Base-by-base conservation (phyloP, 306 rosid species). In the Quercus suber region DNA sequence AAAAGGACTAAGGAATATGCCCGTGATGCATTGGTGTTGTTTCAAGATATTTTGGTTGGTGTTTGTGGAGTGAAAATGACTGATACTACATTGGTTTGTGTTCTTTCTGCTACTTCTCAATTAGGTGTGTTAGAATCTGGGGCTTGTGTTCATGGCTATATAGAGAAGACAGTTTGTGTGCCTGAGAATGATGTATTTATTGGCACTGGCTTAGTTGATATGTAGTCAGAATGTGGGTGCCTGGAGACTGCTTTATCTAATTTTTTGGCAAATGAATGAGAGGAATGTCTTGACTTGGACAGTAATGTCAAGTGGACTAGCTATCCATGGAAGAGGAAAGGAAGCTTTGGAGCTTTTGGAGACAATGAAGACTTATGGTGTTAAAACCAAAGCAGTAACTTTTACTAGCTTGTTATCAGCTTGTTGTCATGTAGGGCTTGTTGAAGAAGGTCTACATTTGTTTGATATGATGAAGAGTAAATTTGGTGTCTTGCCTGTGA, bases 151-250 rank as follows among this genome's bases (percentile, higher is more conserved):
- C 98, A 93, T 70, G 97, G 91, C 11, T 87, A 89, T 84, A 79
- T 82, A 1, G 86, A 77, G 84, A 93, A 93, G 79, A 79, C 82
- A 20, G 56, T 85, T 41, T 19, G 76, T 65, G 73, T 68, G 69
- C 84, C 90, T 53, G 91, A 89, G 77, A 69, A 75, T 79, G 95
- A 91, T 87, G 90, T 93, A 69, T 91, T 90, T 78, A 81, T 91
- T 25, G 98, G 97, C 45, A 86, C 97, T 12, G 87, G 92, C 55
- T 89, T 93, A 55, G 88, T 93, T 55, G 94, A 91, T 82, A 91
- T 91, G 97, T 93, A 93, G 82, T 84, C 93, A 10, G 91, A 93
- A 86, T 91, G 98, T 63, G 97, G 97, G 15, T 86, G 89, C 63
- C 80, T 90, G 25, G 78, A 85, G 43, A 80, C 85, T 76, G 92